A percentile compares a stretch with the other conserved stretches of the same genome.
phyloP scores from a whole-genome alignment of 768 basidiomycete genomes.

The Termitomyces bulborhizus region DNA sequence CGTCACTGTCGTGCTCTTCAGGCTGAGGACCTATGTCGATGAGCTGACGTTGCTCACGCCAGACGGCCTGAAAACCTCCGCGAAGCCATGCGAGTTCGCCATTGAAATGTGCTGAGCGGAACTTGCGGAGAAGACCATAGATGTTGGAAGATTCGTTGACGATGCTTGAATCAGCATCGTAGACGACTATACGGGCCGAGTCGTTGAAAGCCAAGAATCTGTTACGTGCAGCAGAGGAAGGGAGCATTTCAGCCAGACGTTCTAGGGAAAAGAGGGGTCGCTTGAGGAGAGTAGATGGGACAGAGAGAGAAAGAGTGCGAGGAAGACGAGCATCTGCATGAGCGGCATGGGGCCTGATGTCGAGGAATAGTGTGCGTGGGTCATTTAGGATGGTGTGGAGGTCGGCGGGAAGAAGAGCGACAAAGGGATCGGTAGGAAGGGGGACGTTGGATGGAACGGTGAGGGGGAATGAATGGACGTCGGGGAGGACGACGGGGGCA shows the following conservation, averaged over 20 bases:
- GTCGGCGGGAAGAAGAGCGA: constrained; percentile 18
- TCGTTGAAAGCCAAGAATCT: constrained; percentile 56
- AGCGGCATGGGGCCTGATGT: constrained; percentile 81
- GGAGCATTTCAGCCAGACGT: constrained; percentile 77
- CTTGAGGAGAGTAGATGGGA: constrained; percentile 92
- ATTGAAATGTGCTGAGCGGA: constrained; percentile 43
- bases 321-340: constrained; percentile 61
- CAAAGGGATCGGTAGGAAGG: constrained; percentile 8
- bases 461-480: constrained; percentile 30
- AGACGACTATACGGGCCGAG: constrained; percentile 66
- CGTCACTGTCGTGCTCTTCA: constrained; percentile 45
- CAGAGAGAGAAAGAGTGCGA: constrained; percentile 74
- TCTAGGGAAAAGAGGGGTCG: constrained; percentile 81
- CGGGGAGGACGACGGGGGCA: constrained; percentile 40
- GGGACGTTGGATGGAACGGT: constrained; percentile 1
- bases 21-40: constrained; percentile 44
- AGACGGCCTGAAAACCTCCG: constrained; percentile 77
- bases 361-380: constrained; percentile 60
- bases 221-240: constrained; percentile 46
- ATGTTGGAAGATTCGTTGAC: constrained; percentile 66
- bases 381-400: constrained; percentile 27
- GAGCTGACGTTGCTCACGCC: constrained; percentile 44
- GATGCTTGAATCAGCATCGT: constrained; percentile 71
- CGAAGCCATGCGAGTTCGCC: constrained; percentile 73
- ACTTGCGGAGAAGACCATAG: constrained; percentile 69